Evolutionary conservation across 2,329 filamentous ascomycete genomes (phyloP).

Genomic region (Epichloe sp.): DNA sequence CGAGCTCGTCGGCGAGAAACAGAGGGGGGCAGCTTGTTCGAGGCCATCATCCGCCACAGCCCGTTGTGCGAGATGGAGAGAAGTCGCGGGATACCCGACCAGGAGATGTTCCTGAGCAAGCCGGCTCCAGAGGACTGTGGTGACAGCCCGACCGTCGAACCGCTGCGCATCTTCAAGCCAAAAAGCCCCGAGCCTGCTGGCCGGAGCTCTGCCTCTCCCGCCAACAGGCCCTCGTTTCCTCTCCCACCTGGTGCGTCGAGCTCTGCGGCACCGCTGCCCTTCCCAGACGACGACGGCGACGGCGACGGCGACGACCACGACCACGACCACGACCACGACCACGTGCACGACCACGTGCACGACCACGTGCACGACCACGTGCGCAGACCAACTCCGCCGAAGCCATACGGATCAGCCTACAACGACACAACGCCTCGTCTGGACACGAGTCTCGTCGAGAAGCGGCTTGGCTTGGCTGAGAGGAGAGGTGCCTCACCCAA

Average conservation of each 20-base stretch:
- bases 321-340: conserved; percentile 36
- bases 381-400: conserved; percentile 30
- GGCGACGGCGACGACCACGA: no score
- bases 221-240: conserved; percentile 47
- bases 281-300: conserved; percentile 51
- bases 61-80: conserved; percentile 29
- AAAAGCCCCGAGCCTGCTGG: conserved; percentile 47
- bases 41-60: no score
- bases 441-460: conserved; percentile 40
- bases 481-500: conserved; percentile 70
- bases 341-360: conserved; percentile 22
- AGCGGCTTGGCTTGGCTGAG: conserved; percentile 60
- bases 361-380: conserved; percentile 26
- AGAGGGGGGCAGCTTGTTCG: no score
- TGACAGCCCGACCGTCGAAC: conserved; percentile 70
- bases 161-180: conserved; percentile 73
- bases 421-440: conserved; percentile 42
- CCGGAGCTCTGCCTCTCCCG: conserved; percentile 19
- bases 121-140: conserved; percentile 36
- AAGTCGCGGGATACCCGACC: conserved; percentile 54
- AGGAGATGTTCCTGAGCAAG: conserved; percentile 69
- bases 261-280: conserved; percentile 53
- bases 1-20: no score
- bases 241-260: conserved; percentile 57
- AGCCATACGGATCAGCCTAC: conserved; percentile 31